Percentiles rank a stretch among this genome's conserved stretches.
phyloP scores from a whole-genome alignment of 2,329 filamentous ascomycete species.

The Elsinoe arachidis region DNA sequence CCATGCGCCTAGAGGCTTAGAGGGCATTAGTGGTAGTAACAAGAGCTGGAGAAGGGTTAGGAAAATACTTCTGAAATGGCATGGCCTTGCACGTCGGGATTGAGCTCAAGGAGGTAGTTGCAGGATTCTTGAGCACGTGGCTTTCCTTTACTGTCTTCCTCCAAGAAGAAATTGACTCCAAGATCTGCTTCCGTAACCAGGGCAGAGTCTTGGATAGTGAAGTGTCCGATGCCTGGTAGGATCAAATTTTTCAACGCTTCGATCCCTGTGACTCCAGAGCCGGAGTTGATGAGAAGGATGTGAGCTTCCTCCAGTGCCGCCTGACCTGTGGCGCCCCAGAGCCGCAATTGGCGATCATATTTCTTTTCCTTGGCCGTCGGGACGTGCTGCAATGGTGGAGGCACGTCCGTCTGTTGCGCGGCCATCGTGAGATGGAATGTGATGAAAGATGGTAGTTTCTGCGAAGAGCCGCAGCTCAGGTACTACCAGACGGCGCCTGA shows the following conservation, averaged over 20 bases:
- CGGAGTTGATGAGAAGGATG: constrained; percentile 82
- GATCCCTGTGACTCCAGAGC: constrained; percentile 75
- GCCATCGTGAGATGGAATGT: constrained; percentile 16
- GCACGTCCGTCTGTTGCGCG: constrained; percentile 24
- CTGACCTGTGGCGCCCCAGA: constrained; percentile 92
- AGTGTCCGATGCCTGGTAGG: constrained; percentile 80
- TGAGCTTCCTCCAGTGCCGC: constrained; percentile 82
- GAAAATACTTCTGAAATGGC: constrained; percentile 49
- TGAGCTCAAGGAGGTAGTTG: constrained; percentile 73
- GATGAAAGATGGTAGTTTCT: neutral
- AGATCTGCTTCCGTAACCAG: constrained; percentile 73
- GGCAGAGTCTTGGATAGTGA: constrained; percentile 79
- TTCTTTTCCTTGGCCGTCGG: constrained; percentile 58
- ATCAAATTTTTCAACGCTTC: constrained; percentile 97
- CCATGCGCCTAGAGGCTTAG: constrained; percentile 39
- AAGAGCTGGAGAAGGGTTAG: constrained; percentile 22
- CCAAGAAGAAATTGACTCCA: constrained; percentile 94
- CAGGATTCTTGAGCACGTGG: constrained; percentile 70
- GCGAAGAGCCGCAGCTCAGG: neutral
- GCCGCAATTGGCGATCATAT: constrained; percentile 88
- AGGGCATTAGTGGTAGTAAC: constrained; percentile 27
- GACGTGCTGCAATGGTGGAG: constrained; percentile 39
- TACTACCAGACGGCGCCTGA: neutral
- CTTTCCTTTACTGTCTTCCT: constrained; percentile 66
- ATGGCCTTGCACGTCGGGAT: constrained; percentile 79